phyloP scores from a whole-genome alignment of 345 rosid genomes.

The Firmiana major region DNA sequence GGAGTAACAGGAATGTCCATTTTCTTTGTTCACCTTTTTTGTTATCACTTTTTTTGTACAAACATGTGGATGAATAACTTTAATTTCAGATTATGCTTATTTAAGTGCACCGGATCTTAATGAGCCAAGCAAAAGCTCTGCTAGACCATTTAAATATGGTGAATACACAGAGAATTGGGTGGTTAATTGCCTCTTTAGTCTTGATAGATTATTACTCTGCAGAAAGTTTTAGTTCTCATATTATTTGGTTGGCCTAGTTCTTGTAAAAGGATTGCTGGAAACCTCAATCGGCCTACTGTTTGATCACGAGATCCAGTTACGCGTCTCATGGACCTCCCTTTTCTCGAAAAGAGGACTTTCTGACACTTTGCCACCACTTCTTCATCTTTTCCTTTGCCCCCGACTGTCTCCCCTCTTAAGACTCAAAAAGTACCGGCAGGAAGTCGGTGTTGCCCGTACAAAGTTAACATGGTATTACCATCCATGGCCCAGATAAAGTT shows the following conservation, averaged over 20 bases:
- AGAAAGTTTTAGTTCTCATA: neutral
- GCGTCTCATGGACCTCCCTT: neutral
- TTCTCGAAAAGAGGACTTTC: no score
- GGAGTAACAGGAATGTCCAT: constrained; percentile 6
- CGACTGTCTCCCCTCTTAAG: no score
- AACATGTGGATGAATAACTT: constrained; percentile 24
- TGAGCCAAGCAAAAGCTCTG: neutral
- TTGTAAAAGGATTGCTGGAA: neutral
- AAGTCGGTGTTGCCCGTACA: no score
- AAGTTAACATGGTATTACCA: no score
- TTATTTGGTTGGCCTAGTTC: neutral
- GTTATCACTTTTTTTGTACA: constrained; percentile 25
- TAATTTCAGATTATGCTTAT: constrained; percentile 6
- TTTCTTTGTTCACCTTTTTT: neutral
- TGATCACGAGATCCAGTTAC: neutral
- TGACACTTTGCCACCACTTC: no score
- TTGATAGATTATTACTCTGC: neutral
- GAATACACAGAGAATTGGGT: neutral
- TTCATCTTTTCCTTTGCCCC: no score
- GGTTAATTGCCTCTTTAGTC: neutral
- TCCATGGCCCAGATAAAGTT: no score
- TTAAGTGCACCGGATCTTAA: neutral
- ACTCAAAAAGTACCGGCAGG: no score
- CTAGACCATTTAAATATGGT: neutral
- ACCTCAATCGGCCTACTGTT: neutral